Evolutionary conservation across 345 rosid species (phyloP).

Genomic region (Salix suchowensis): DNA sequence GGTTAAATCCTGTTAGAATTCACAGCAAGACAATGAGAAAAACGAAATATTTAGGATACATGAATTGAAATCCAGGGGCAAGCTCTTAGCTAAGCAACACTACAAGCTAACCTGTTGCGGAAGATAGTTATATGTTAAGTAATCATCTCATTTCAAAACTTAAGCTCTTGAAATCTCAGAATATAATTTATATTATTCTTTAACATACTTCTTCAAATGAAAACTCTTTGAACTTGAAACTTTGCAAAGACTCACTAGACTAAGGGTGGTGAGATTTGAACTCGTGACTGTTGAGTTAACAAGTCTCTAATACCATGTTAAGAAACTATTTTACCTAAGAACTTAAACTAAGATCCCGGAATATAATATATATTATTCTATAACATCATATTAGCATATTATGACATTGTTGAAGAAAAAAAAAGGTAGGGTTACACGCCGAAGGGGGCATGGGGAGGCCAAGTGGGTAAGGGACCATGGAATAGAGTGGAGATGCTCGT

Average conservation of each 20-base stretch:
- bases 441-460: not conserved
- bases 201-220: fast-evolving
- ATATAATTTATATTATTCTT: no score
- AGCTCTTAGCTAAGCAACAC: not conserved
- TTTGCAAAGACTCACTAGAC: no score
- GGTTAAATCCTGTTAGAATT: not conserved
- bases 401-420: not conserved
- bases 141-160: no score
- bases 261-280: fast-evolving
- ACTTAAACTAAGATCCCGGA: no score
- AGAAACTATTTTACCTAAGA: no score
- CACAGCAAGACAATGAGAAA: not conserved
- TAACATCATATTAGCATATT: not conserved
- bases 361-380: no score
- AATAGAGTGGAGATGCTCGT: not conserved
- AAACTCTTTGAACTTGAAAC: no score
- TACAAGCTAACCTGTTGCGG: not conserved
- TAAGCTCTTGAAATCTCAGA: no score
- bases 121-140: no score
- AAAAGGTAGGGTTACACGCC: not conserved
- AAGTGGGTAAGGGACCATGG: not conserved
- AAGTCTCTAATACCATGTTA: no score
- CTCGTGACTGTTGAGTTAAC: fast-evolving
- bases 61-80: not conserved
- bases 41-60: not conserved